phyloP scores from a whole-genome alignment of 1,284 basidiomycete species.

The Fomitopsis betulina region DNA sequence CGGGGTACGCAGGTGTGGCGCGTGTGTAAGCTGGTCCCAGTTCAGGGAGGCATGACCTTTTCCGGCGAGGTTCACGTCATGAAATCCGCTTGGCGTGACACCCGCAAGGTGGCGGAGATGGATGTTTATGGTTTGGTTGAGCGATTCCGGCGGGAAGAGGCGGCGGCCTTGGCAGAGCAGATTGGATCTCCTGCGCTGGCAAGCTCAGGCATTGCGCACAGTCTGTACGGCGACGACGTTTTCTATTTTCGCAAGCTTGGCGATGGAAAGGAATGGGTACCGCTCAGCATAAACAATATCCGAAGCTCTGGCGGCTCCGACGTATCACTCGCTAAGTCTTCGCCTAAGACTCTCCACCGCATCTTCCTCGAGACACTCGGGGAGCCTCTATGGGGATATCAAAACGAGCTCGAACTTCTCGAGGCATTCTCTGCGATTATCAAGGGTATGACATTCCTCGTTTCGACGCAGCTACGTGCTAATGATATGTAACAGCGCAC shows the following conservation, averaged over 20 bases:
- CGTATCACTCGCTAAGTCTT: too few relatives aligned
- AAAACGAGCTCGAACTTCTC: not conserved
- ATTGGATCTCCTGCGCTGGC: not conserved
- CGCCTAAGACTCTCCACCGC: not conserved
- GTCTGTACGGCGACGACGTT: constrained; percentile 3
- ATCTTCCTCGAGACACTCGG: not conserved
- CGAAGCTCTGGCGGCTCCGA: not conserved
- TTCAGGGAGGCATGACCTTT: too few relatives aligned
- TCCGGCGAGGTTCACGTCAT: too few relatives aligned
- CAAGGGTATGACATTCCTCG: not conserved
- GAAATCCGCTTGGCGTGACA: constrained; percentile 15
- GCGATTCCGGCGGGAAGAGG: not conserved
- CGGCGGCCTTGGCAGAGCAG: not conserved
- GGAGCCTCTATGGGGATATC: not conserved
- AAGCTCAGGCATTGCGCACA: not conserved
- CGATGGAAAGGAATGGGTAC: not conserved
- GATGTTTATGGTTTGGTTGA: constrained; percentile 2
- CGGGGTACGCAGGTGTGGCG: too few relatives aligned
- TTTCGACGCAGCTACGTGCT: not conserved
- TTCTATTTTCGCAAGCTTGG: not conserved
- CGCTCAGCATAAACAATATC: not conserved
- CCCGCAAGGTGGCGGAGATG: constrained; percentile 8
- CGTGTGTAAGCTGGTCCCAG: too few relatives aligned
- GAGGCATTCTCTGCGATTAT: not conserved
- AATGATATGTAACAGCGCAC: not conserved